A percentile compares a stretch with the other conserved stretches of the same genome.
Conservation (phyloP, 1,284 basidiomycete species). For the Afroboletus lepidellus region DNA sequence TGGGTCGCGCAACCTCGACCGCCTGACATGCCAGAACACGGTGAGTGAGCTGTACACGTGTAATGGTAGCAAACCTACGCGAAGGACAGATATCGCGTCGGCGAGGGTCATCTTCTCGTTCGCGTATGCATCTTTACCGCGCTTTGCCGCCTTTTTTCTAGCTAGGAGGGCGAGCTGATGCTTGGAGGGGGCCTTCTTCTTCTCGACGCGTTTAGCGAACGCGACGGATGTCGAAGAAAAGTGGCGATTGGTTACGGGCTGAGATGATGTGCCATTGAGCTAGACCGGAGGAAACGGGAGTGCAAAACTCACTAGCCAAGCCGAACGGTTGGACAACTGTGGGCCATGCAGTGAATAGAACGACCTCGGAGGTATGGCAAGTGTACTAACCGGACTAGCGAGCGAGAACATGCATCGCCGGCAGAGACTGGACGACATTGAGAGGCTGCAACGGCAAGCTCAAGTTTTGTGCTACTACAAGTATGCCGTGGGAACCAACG, state of each 20-base stretch:
- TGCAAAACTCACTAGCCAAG: constrained; percentile 6
- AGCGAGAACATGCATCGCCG: constrained; percentile 21
- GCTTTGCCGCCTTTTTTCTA: constrained; percentile 35
- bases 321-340: constrained; percentile 41
- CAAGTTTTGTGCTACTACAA: neutral
- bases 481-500: constrained; percentile 32
- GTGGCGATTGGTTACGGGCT: constrained; percentile 30
- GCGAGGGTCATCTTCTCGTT: constrained; percentile 60
- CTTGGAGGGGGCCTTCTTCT: constrained; percentile 59
- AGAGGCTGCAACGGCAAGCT: neutral
- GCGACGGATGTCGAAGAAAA: constrained; percentile 51
- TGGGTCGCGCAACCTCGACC: constrained; percentile 74
- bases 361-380: neutral
- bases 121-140: constrained; percentile 47
- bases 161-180: constrained; percentile 58
- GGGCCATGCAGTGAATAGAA: constrained; percentile 27
- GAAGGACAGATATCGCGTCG: constrained; percentile 66
- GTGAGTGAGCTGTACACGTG: constrained; percentile 4
- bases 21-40: constrained; percentile 46
- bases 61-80: constrained; percentile 46
- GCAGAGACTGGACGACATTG: constrained; percentile 24
- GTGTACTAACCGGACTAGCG: constrained; percentile 15
- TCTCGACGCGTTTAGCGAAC: constrained; percentile 46
- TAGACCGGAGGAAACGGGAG: neutral
- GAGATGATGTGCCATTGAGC: neutral